Evolutionary conservation across 1,284 basidiomycete species (phyloP).

Genomic region (Boletus albobrunnescens): DNA sequence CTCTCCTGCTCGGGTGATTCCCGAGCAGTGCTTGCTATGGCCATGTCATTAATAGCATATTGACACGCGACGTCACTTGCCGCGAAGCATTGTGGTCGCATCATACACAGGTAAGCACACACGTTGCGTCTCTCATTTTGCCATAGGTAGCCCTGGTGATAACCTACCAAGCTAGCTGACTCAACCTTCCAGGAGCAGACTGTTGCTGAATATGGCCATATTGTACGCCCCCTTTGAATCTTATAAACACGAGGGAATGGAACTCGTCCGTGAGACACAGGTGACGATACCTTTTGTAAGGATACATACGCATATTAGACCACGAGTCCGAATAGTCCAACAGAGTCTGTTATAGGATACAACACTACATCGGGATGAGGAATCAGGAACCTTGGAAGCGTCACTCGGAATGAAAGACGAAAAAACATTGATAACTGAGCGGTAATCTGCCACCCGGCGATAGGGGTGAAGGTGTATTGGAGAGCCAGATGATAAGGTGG

Average conservation of each 20-base stretch:
- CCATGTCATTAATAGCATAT: not conserved
- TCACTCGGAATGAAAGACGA: not conserved
- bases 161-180: not conserved
- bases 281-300: conserved; percentile 1
- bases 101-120: not conserved
- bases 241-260: not conserved
- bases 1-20: not conserved
- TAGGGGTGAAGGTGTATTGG: conserved; percentile 1
- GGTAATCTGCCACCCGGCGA: not conserved
- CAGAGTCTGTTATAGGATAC: not conserved
- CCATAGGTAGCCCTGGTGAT: not conserved
- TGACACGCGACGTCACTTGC: conserved; percentile 1
- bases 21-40: not conserved
- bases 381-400: not conserved
- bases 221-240: not conserved
- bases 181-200: not conserved
- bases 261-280: conserved; percentile 1
- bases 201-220: conserved; percentile 2
- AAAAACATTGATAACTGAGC: not conserved
- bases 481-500: conserved; percentile 10
- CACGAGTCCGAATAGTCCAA: not conserved
- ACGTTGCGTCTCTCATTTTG: not conserved
- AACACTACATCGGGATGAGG: not conserved
- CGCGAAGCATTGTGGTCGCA: conserved; percentile 5
- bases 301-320: conserved; percentile 1